phyloP scores from a whole-genome alignment of 2,329 filamentous ascomycete genomes.

The Trichoderma aggressivum region DNA sequence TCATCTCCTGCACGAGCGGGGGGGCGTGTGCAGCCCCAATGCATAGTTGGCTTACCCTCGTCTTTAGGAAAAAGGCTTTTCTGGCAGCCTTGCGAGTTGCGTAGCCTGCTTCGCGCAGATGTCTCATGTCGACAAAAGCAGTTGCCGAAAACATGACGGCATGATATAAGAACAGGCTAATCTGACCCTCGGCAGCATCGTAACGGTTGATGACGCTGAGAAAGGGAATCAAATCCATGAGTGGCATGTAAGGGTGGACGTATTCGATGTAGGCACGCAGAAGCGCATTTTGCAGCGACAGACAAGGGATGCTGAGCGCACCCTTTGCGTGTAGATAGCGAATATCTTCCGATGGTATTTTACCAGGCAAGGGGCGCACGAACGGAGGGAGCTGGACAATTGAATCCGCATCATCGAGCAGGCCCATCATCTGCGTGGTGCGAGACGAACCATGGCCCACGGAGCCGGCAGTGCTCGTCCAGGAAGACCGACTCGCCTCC shows the following conservation, averaged over 20 bases:
- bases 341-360: conserved; percentile 77
- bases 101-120: conserved; percentile 75
- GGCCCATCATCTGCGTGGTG: conserved; percentile 42
- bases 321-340: conserved; percentile 81
- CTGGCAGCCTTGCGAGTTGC: conserved; percentile 74
- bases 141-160: conserved; percentile 92
- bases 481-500: conserved; percentile 26
- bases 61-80: conserved; percentile 84
- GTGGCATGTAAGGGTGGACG: conserved; percentile 90
- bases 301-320: conserved; percentile 71
- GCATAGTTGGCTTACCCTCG: conserved; percentile 59
- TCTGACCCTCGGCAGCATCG: conserved; percentile 66
- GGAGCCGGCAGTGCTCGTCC: conserved; percentile 14
- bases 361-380: conserved; percentile 73
- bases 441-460: conserved; percentile 34
- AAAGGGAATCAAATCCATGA: conserved; percentile 67
- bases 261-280: conserved; percentile 82
- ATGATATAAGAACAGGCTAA: conserved; percentile 87
- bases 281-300: conserved; percentile 71
- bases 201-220: conserved; percentile 58
- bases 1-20: neutral
- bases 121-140: conserved; percentile 79
- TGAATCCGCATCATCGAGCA: conserved; percentile 47
- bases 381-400: conserved; percentile 58
- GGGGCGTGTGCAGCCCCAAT: neutral